Evolutionary conservation across 108 stramenopile genomes (phyloP).

Genomic region (Discostella pseudostelligera): DNA sequence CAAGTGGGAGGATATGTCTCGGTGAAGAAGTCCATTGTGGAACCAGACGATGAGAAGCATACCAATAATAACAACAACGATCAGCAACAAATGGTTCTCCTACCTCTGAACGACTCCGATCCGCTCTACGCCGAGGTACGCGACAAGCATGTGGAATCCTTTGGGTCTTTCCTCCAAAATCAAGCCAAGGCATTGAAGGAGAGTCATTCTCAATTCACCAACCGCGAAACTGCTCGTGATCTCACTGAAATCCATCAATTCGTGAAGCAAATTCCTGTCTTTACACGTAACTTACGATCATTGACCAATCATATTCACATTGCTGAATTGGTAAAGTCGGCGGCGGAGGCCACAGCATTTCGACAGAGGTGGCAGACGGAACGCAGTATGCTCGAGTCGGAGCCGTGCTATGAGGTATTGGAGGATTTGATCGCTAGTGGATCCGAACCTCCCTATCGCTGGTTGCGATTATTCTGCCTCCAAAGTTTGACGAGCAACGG

Average conservation of each 20-base stretch:
- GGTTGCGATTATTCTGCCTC: slow-evolving; percentile 86
- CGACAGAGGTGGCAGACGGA: slow-evolving; percentile 94
- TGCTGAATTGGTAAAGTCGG: slow-evolving; percentile 88
- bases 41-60: slow-evolving; percentile 61
- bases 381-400: slow-evolving; percentile 92
- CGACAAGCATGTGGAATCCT: slow-evolving; percentile 92
- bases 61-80: slow-evolving; percentile 1
- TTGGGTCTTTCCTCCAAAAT: slow-evolving; percentile 92
- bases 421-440: slow-evolving; percentile 77
- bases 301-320: slow-evolving; percentile 95
- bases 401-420: slow-evolving; percentile 78
- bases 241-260: slow-evolving; percentile 95
- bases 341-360: slow-evolving; percentile 78
- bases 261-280: slow-evolving; percentile 94
- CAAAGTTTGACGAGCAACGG: slow-evolving; percentile 89
- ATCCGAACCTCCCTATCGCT: slow-evolving; percentile 64
- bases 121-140: slow-evolving; percentile 90
- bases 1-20: slow-evolving; percentile 57
- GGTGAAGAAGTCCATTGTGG: slow-evolving; percentile 48
- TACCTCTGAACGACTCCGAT: slow-evolving; percentile 83
- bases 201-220: slow-evolving; percentile 88
- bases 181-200: slow-evolving; percentile 90
- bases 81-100: slow-evolving; percentile 28
- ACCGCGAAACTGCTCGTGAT: slow-evolving; percentile 85
- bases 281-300: slow-evolving; percentile 67